Evolutionary conservation across 2,329 filamentous ascomycete genomes (phyloP), one percentile per base, ranked within the genome.

Genomic region (Xylogone sp.): DNA sequence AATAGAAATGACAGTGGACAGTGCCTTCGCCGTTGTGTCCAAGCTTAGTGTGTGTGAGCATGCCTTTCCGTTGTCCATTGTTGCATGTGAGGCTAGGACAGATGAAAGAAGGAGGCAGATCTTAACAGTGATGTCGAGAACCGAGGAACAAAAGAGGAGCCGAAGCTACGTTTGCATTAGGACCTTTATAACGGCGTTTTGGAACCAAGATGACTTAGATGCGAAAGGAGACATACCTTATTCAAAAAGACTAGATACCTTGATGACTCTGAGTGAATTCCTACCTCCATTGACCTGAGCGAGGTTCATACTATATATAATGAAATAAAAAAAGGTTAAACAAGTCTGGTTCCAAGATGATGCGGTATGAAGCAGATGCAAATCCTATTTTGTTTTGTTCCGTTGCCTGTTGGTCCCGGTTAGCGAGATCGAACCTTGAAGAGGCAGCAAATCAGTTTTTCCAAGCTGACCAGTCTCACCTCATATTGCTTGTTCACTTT

Each of bases 51-150:
- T 50, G 10, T 71, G 68, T 22, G 49, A 56, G 9, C 68, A 68
- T 52, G 65, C 67, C 49, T 71, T 71, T 3, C 69, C 69, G 0
- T 42, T 71, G 1, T 58, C 70, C 16, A 66, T 71, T 19, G 45
- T 71, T 0, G 65, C 62, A 10, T 69, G 67, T 52, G 68, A 71
- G 56, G 65, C 69, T 13, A 55, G 59, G 6, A 64, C 55, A 2
- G 69, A 71, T 4, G 63, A 66, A 31, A 64, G 65, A n/a, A 55
- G 68, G n/a, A 49, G 53, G 0, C 53, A 58, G 2, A 62, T 70
- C 2, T 50, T 70, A 2, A 54, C 56, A 7, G n/a, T 71, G 12
- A 62, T 71, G 5, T 59, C 63, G 1, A 59, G 63, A 12, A 65
- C 61, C 0, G 56, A 65, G 27, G 27, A 31, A 13, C 8, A 31